Evolutionary conservation across 2,329 filamentous ascomycete genomes (phyloP).

Genomic region (Xylariales sp.): DNA sequence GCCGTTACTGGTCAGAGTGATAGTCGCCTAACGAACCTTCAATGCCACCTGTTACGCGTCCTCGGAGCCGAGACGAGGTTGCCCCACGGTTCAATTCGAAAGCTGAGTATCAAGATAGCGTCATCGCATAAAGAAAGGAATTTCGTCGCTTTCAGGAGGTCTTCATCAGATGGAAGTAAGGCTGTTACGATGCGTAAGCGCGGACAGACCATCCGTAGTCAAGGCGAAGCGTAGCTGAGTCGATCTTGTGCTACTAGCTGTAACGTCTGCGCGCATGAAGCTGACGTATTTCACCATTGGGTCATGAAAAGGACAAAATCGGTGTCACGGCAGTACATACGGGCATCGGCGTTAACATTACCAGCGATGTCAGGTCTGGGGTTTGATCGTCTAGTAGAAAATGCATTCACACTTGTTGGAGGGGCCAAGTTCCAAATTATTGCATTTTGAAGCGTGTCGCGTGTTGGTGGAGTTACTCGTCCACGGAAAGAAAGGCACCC

Average conservation of each 20-base stretch:
- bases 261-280: slow-evolving; percentile 11
- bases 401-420: too few species aligned
- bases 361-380: slow-evolving; percentile 15
- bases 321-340: slow-evolving; percentile 17
- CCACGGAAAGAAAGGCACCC: slow-evolving; percentile 21
- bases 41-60: slow-evolving; percentile 21
- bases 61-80: slow-evolving; percentile 17
- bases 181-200: slow-evolving; percentile 13
- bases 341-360: slow-evolving; percentile 9
- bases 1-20: not conserved
- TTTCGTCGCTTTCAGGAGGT: not conserved
- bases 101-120: not conserved
- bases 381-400: slow-evolving; percentile 28
- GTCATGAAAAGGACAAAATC: slow-evolving; percentile 5
- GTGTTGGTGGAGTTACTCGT: slow-evolving; percentile 39
- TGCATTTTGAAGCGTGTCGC: slow-evolving; percentile 30
- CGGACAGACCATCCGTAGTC: slow-evolving; percentile 9
- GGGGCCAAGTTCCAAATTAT: too few species aligned
- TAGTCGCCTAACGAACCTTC: slow-evolving; percentile 6
- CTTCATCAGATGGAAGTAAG: not conserved
- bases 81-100: slow-evolving; percentile 10
- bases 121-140: not conserved
- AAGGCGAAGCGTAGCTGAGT: slow-evolving; percentile 26
- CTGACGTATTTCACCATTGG: not conserved
- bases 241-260: slow-evolving; percentile 6